phyloP scores from a whole-genome alignment of 257 asterid species.

The Voacanga thouarsii region DNA sequence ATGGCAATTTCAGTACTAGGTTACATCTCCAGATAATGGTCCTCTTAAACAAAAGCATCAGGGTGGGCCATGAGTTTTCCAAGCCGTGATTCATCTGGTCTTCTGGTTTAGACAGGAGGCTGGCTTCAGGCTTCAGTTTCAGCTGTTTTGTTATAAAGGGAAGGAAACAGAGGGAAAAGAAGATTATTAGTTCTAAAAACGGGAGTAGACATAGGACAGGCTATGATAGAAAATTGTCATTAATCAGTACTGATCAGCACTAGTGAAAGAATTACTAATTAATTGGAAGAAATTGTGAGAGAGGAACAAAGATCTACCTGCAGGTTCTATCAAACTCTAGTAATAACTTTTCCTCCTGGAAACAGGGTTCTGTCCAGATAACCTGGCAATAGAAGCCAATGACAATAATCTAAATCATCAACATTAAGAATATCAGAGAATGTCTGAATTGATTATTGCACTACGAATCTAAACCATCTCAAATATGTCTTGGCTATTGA shows the following conservation, averaged over 20 bases:
- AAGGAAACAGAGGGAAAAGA: constrained; percentile 79
- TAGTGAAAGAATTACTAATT: not conserved
- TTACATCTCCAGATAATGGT: constrained; percentile 71
- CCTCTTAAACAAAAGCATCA: constrained; percentile 78
- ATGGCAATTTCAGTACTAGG: constrained; percentile 58
- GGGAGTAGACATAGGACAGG: constrained; percentile 28
- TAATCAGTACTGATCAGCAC: constrained; percentile 7
- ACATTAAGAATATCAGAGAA: not conserved
- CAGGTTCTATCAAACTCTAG: constrained; percentile 45
- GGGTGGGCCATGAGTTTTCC: constrained; percentile 73
- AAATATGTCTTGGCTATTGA: not conserved
- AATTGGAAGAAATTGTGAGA: constrained; percentile 11
- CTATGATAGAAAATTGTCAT: constrained; percentile 28
- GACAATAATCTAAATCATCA: constrained; percentile 13
- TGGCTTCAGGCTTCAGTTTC: constrained; percentile 95
- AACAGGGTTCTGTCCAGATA: constrained; percentile 79
- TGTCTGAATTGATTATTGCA: not conserved
- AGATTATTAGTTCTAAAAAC: constrained; percentile 61
- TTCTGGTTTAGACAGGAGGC: constrained; percentile 95
- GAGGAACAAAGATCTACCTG: constrained; percentile 69
- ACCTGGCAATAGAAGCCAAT: constrained; percentile 54
- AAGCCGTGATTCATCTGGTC: constrained; percentile 80
- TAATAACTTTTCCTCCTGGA: constrained; percentile 91
- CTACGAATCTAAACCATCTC: not conserved
- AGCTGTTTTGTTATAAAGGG: constrained; percentile 85